These are phyloP conservation scores for Pichia cactophila DNA, from an alignment of 1,139 yeast genomes.

Conservation along the genomic window DNA sequence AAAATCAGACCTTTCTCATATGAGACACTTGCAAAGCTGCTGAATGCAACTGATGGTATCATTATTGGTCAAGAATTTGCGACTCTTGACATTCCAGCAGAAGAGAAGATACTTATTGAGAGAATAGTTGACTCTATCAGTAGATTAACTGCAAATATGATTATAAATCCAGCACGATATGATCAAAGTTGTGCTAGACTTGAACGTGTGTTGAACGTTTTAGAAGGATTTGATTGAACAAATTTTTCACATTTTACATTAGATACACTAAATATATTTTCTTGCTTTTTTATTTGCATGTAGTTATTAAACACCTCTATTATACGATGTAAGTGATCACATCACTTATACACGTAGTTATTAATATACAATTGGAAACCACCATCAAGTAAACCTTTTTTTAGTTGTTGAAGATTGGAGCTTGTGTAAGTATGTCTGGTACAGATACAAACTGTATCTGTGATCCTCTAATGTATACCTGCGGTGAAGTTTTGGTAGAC, in stretches of 20 bases:
- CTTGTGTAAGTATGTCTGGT: conserved; percentile 81
- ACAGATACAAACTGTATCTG: conserved; percentile 77
- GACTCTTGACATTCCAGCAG: conserved; percentile 62
- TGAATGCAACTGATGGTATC: conserved; percentile 59
- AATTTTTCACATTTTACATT: not conserved
- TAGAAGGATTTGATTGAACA: conserved; percentile 59
- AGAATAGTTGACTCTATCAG: conserved; percentile 80
- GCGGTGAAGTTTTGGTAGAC: conserved; percentile 66
- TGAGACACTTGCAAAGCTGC: conserved; percentile 47
- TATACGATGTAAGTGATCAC: conserved; percentile 32
- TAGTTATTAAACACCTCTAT: conserved; percentile 35
- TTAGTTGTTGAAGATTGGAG: conserved; percentile 56
- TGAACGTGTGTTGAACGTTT: conserved; percentile 71
- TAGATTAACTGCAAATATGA: conserved; percentile 82
- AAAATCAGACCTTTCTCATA: conserved; percentile 43
- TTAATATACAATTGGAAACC: conserved; percentile 31
- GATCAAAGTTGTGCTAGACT: conserved; percentile 75
- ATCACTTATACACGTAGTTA: conserved; percentile 2
- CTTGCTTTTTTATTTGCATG: too few species aligned
- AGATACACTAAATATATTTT: too few species aligned
- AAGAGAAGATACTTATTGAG: conserved; percentile 74
- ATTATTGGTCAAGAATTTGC: conserved; percentile 66
- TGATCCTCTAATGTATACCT: conserved; percentile 87
- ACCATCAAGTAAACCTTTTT: conserved; percentile 17
- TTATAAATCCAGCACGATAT: conserved; percentile 69